Conservation (phyloP, 441 rosid species). For the Arabidopsis hybrid region DNA sequence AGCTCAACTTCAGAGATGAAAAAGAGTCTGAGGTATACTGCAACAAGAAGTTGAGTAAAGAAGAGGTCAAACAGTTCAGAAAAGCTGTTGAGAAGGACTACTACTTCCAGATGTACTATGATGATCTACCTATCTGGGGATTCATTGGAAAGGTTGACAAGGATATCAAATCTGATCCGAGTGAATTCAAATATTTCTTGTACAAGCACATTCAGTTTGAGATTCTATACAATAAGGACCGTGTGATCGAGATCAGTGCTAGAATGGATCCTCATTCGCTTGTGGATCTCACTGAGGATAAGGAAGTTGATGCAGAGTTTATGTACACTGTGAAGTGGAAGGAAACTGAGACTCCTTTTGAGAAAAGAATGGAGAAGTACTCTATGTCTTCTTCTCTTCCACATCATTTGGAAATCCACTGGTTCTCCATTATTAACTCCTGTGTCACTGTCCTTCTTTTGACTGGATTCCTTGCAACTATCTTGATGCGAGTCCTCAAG, state of each 20-base stretch:
- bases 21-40: slow-evolving; percentile 73
- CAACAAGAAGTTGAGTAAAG: slow-evolving; percentile 58
- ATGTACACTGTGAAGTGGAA: slow-evolving; percentile 88
- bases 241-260: slow-evolving; percentile 74
- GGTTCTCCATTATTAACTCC: slow-evolving; percentile 89
- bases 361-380: slow-evolving; percentile 92
- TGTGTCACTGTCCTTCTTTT: slow-evolving; percentile 85
- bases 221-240: slow-evolving; percentile 77
- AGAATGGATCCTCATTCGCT: slow-evolving; percentile 74
- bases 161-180: slow-evolving; percentile 68
- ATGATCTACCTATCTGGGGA: slow-evolving; percentile 93
- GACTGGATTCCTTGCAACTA: slow-evolving; percentile 92
- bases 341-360: slow-evolving; percentile 81
- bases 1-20: slow-evolving; percentile 69
- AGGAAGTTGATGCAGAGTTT: slow-evolving; percentile 76
- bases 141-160: slow-evolving; percentile 85
- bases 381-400: slow-evolving; percentile 85
- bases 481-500: slow-evolving; percentile 91
- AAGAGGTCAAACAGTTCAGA: slow-evolving; percentile 69
- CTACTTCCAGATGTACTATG: slow-evolving; percentile 93
- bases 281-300: slow-evolving; percentile 77
- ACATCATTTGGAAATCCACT: slow-evolving; percentile 87
- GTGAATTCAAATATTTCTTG: slow-evolving; percentile 72
- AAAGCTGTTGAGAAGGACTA: slow-evolving; percentile 77
- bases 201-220: slow-evolving; percentile 82